Evolutionary conservation across 2,329 filamentous ascomycete species (phyloP), one percentile per base, ranked within the genome.

Genomic region (Sporothrix humicola): DNA sequence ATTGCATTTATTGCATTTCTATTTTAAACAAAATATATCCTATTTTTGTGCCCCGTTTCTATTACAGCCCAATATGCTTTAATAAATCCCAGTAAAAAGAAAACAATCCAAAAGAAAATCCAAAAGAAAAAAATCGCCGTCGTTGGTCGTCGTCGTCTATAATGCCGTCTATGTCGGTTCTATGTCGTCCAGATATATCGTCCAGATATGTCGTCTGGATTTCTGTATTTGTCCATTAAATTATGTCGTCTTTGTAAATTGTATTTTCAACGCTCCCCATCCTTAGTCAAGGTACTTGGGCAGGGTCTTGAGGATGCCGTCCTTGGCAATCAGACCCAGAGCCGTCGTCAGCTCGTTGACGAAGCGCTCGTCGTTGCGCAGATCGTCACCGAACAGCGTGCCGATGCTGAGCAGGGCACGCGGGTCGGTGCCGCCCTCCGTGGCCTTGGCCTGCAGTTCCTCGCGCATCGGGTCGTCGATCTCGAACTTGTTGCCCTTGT

Each of bases 371-470:
- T 87, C 85, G 61, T 66, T 72, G 74, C 86, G 84, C 79, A 87
- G 77, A 69, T 87, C 85, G 71, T 87, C 85, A 78, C 86, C 86
- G 69, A 87, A 87, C 1, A 87, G 80, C 72, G 76, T 83, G 77
- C 81, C 82, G 77, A 87, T 80, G 79, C 81, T 82, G 1, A 87
- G 82, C n/a, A 87, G 78, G 50, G 80, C 77, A 12, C 74, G 56
- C 0, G 86, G 85, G 74, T 82, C 79, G 52, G 78, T 80, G 52
- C 83, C 84, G 5, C 85, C 85, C 0, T 48, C 66, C 46, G 79
- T 81, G 74, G 86, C 86, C 77, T 83, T 81, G 65, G 82, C 80
- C 79, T 85, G 82, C 4, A 87, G 82, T 76, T 85, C 80, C 65
- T 85, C 83, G 20, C 79, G 81, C 84, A 87, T 84, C 2, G 85